Base-by-base conservation (phyloP, 2,329 filamentous ascomycete species). In the Atkinsonella texensis region DNA sequence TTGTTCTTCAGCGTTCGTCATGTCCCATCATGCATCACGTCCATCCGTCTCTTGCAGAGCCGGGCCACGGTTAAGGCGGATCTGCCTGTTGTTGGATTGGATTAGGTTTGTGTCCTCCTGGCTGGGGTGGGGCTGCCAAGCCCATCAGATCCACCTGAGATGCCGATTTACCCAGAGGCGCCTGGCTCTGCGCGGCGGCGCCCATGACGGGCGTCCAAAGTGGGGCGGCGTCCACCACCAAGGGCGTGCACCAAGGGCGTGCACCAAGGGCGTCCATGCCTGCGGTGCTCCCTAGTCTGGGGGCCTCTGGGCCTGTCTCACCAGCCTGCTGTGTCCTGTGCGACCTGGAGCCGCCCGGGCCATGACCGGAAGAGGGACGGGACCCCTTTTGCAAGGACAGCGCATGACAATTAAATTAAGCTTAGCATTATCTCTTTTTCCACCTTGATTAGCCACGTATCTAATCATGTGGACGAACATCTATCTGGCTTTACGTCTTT, bases 371-470 rank as follows among this genome's bases (percentile, higher is more conserved):
- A 23, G 33, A 10, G 13, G 15, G 35, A 15, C 35, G 35, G 11
- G 28, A 54, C 49, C 41, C 56, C 49, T 44, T 48, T 53, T 51
- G 48, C 51, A 28, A 28, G 28, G 4, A 28, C 46, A 55, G 46
- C 48, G 31, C 11, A 33, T 7, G 18, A 42, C n/a, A 46, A 48
- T 47, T 42, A 20, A 56, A 53, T 53, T 53, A 57, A 57, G 55
- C 55, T 57, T 57, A 57, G 53, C 52, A 52, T 28, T 50, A 44
- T 44, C 50, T 51, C 52, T 18, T 42, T 18, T 46, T 48, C 15
- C 13, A 52, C 47, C 48, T 52, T 51, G 49, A 45, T 52, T 33
- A 49, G 50, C 49, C 50, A 46, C 41, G 38, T 28, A 28, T 28
- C 17, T 38, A 23, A n/a, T n/a, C n/a, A n/a, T n/a, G n/a, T n/a